phyloP scores from a whole-genome alignment of 176 grass and related monocot genomes.

The Rhynchospora breviuscula region DNA sequence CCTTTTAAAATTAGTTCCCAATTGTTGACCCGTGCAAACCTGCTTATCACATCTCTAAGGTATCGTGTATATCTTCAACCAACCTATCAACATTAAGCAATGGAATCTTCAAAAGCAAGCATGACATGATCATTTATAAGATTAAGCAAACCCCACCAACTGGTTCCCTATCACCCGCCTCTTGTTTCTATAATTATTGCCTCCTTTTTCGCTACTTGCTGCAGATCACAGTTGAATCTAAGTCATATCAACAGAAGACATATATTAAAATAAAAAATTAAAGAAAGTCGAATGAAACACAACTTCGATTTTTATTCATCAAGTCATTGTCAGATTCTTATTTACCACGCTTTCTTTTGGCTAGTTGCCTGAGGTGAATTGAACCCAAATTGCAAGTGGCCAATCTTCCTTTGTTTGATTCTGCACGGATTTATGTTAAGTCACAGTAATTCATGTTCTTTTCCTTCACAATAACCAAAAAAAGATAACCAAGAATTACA shows the following conservation, averaged over 20 bases:
- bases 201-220: not conserved
- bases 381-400: not conserved
- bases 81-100: not conserved
- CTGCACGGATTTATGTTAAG: not conserved
- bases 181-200: not conserved
- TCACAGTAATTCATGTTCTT: not conserved
- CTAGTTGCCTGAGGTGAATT: not conserved
- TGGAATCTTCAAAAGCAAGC: slow-evolving; percentile 16
- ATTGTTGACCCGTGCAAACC: not conserved
- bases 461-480: not conserved
- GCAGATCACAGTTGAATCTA: not conserved
- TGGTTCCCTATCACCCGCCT: not conserved
- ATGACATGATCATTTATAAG: slow-evolving; percentile 11
- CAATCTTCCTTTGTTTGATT: not conserved
- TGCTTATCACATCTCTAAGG: slow-evolving; percentile 11
- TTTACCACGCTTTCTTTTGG: slow-evolving; percentile 9
- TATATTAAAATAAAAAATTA: not conserved
- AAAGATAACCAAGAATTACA: not conserved
- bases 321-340: slow-evolving; percentile 4
- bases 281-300: not conserved
- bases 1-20: not conserved
- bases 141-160: slow-evolving; percentile 13
- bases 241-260: not conserved
- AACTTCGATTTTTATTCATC: not conserved
- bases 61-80: not conserved